Evolutionary conservation across 208 protist species (phyloP).

Genomic region (Trypanosoma theileri): DNA sequence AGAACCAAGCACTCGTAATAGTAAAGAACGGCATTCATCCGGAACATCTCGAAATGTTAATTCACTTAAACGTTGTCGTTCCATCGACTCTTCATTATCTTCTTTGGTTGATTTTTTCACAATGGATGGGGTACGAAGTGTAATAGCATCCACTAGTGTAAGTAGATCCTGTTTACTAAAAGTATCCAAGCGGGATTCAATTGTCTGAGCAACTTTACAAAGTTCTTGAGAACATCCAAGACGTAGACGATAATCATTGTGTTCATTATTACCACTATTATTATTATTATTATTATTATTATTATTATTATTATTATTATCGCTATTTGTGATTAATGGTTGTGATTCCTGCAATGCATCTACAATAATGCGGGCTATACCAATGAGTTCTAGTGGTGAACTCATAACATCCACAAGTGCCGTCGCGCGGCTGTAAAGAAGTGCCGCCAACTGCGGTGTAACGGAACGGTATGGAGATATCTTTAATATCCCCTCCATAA

Average conservation of each 20-base stretch:
- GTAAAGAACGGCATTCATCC: constrained; percentile 29
- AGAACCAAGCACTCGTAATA: constrained; percentile 25
- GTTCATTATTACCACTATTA: constrained; percentile 2
- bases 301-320: too few species aligned
- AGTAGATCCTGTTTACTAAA: constrained; percentile 58
- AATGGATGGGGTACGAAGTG: constrained; percentile 24
- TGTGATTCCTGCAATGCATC: constrained; percentile 29
- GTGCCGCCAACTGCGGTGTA: constrained; percentile 27
- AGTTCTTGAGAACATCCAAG: constrained; percentile 16
- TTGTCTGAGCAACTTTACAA: constrained; percentile 26
- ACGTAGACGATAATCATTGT: constrained; percentile 8
- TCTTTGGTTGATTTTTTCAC: neutral
- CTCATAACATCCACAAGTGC: constrained; percentile 43
- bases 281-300: neutral
- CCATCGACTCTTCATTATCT: neutral
- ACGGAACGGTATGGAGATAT: constrained; percentile 37
- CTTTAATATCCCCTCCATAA: constrained; percentile 52
- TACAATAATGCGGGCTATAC: constrained; percentile 39
- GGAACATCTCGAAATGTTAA: constrained; percentile 13
- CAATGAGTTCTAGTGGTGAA: constrained; percentile 52
- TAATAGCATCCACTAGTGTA: constrained; percentile 50
- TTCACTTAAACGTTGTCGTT: neutral
- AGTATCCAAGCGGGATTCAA: constrained; percentile 41
- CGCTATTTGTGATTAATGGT: neutral
- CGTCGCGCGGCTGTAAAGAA: constrained; percentile 45